Conservation (phyloP, 176 grass and related monocot species). For the bread wheat (Triticum aestivum) region IWGSC_CS_RefSeq_v2.1 NC_057795.1:453275153-453275652, state of each 20-base stretch:
- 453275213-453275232: background rate
- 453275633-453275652: background rate
- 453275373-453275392: background rate
- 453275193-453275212: background rate
- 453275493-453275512: background rate
- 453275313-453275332: constrained; percentile 11
- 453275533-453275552: background rate
- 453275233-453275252: constrained; percentile 19
- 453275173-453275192: background rate
- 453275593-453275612: background rate
- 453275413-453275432: background rate
- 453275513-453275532: background rate
- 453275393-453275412: background rate
- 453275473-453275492: no score
- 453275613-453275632: background rate
- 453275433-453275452: background rate
- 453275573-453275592: background rate
- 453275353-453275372: constrained; percentile 18
- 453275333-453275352: constrained; percentile 29
- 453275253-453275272: constrained; percentile 12
- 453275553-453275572: background rate
- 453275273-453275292: background rate
- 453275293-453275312: background rate
- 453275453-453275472: background rate
- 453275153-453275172: background rate